Percentiles rank a stretch among this genome's conserved stretches.
Conservation (phyloP, 805 yeast genomes). For the Yarrowia hollandica region DNA sequence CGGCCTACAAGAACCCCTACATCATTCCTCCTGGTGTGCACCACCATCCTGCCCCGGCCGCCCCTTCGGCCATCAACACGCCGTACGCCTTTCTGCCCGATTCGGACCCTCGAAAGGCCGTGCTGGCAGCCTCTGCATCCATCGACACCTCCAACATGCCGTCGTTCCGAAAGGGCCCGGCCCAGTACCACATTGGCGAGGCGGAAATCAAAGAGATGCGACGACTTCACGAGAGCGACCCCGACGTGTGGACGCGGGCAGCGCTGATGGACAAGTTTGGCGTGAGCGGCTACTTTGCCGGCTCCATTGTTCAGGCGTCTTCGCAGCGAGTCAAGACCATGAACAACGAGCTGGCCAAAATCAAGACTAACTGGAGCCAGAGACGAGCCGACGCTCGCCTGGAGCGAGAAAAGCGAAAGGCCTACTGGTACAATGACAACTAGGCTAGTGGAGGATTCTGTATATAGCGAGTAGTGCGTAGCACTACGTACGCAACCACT, state of each 20-base stretch:
- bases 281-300: conserved; percentile 54
- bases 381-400: conserved; percentile 51
- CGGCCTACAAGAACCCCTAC: conserved; percentile 66
- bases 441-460: conserved; percentile 32
- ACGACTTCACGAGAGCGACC: conserved; percentile 56
- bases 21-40: conserved; percentile 60
- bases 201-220: conserved; percentile 59
- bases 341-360: conserved; percentile 48
- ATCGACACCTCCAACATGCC: conserved; percentile 40
- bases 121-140: conserved; percentile 31
- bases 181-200: conserved; percentile 57
- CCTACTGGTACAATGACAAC: conserved; percentile 64
- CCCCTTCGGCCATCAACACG: conserved; percentile 56
- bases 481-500: too few species aligned
- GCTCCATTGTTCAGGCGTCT: conserved; percentile 49
- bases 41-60: conserved; percentile 64
- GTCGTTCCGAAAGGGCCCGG: conserved; percentile 43
- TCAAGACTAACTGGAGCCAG: conserved; percentile 53
- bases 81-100: conserved; percentile 70
- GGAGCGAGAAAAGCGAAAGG: conserved; percentile 60
- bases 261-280: conserved; percentile 60
- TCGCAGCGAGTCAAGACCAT: conserved; percentile 48
- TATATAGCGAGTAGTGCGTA: conserved; percentile 1
- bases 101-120: conserved; percentile 53
- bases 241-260: conserved; percentile 62